phyloP scores from a whole-genome alignment of 2,329 filamentous ascomycete species.

The Penicillium sp. region DNA sequence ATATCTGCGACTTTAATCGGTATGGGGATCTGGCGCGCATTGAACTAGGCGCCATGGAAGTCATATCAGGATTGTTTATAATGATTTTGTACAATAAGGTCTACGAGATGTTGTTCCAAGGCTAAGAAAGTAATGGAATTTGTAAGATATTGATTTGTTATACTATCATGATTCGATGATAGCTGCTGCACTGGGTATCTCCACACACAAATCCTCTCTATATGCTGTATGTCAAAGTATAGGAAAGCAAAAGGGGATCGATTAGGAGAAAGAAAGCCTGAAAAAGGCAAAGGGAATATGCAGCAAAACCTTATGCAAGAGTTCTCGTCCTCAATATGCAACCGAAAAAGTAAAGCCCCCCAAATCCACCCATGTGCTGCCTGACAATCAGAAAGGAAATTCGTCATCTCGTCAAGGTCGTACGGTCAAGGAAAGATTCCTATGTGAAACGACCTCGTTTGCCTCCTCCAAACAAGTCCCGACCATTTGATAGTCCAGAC shows the following conservation, averaged over 20 bases:
- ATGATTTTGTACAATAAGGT: background rate
- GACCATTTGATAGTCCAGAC: constrained; percentile 44
- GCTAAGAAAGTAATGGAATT: constrained; percentile 1
- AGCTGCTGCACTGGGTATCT: constrained; percentile 39
- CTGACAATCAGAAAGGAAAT: constrained; percentile 35
- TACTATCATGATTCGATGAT: constrained; percentile 21
- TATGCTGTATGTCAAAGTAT: constrained; percentile 29
- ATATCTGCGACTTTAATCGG: constrained; percentile 69
- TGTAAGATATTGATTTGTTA: constrained; percentile 25
- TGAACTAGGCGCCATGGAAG: constrained; percentile 48
- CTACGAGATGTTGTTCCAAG: background rate
- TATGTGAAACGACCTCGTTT: constrained; percentile 50
- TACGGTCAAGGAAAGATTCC: constrained; percentile 11
- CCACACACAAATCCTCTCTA: constrained; percentile 37
- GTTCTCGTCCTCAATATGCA: constrained; percentile 34
- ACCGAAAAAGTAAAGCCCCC: constrained; percentile 25
- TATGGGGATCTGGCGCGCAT: constrained; percentile 68
- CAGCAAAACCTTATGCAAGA: constrained; percentile 30
- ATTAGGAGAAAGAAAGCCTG: constrained; percentile 5
- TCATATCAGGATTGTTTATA: background rate
- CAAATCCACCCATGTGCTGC: constrained; percentile 29
- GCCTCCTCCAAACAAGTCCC: constrained; percentile 46
- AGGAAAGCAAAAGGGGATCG: constrained; percentile 7
- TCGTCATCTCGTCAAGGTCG: constrained; percentile 35
- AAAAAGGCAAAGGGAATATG: constrained; percentile 11